A percentile compares a stretch with the other conserved stretches of the same genome.
Evolutionary conservation across 495 filamentous ascomycete genomes (phyloP).

Genomic region (Aspergillus ostianus): DNA sequence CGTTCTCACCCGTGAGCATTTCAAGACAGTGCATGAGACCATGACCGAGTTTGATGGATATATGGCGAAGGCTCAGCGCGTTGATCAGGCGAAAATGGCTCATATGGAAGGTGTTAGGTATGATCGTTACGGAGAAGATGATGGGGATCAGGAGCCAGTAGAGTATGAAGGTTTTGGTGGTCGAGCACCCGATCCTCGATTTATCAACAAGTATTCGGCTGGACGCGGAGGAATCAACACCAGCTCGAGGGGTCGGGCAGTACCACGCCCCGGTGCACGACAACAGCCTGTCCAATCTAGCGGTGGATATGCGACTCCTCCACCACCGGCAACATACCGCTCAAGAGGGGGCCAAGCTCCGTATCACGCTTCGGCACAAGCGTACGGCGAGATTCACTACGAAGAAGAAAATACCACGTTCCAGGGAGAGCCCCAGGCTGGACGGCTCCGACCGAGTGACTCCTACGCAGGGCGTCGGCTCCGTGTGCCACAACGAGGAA

Average conservation of each 20-base stretch:
- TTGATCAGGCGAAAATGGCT: background rate
- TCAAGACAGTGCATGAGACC: conserved; percentile 1
- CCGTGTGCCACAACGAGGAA: background rate
- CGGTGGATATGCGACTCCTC: too few relatives aligned
- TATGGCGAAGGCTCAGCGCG: background rate
- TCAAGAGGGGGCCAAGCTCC: too few relatives aligned
- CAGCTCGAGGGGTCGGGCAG: background rate
- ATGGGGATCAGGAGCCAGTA: background rate
- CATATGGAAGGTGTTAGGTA: background rate
- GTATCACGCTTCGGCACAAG: too few relatives aligned
- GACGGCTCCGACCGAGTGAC: background rate
- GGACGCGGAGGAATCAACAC: background rate
- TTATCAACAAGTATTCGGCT: background rate
- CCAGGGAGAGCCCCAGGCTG: background rate
- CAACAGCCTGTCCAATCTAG: too few relatives aligned
- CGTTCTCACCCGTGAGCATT: background rate
- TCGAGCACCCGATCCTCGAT: background rate
- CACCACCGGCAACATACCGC: too few relatives aligned
- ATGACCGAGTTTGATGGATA: conserved; percentile 1
- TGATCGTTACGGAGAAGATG: background rate
- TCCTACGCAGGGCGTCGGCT: background rate
- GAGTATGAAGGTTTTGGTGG: background rate
- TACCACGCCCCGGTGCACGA: background rate
- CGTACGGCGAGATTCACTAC: too few relatives aligned
- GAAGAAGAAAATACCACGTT: too few relatives aligned